phyloP scores from a whole-genome alignment of 345 rosid genomes.

The Trapa bicornis region DNA sequence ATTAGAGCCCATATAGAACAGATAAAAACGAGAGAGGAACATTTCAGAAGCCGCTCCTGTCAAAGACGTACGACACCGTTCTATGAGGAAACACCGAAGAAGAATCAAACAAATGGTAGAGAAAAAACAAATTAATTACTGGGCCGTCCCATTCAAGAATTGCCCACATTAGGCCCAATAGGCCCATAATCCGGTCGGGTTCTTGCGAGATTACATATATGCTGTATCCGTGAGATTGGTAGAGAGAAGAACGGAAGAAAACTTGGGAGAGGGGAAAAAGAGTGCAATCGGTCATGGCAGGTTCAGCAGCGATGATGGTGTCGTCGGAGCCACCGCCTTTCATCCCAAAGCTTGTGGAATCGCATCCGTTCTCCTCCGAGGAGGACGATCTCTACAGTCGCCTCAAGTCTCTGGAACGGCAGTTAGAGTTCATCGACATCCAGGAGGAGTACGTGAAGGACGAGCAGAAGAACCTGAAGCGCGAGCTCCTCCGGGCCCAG shows the following conservation, averaged over 20 bases:
- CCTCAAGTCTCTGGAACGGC: conserved; percentile 65
- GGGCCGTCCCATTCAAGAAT: not conserved
- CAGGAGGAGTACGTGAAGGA: conserved; percentile 92
- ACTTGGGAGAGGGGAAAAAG: not conserved
- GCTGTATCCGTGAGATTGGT: too few relatives aligned
- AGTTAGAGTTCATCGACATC: conserved; percentile 42
- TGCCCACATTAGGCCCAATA: too few relatives aligned
- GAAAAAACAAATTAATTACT: too few relatives aligned
- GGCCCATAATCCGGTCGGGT: too few relatives aligned
- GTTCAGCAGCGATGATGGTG: not conserved
- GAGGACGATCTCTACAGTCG: conserved; percentile 87
- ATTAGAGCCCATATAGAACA: not conserved
- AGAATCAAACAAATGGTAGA: not conserved
- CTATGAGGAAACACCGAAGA: not conserved
- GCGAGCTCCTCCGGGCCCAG: conserved; percentile 80
- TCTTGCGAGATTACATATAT: too few relatives aligned
- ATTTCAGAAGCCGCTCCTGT: not conserved
- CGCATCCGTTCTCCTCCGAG: conserved; percentile 14
- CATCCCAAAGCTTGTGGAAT: not conserved
- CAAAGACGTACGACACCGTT: not conserved
- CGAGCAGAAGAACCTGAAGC: conserved; percentile 81
- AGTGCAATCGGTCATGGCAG: not conserved
- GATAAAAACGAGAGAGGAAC: not conserved
- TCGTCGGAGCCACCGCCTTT: conserved; percentile 2
- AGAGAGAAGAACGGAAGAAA: not conserved